Evolutionary conservation across 257 asterid species (phyloP).

Genomic region (Nicotiana benthamiana): DNA sequence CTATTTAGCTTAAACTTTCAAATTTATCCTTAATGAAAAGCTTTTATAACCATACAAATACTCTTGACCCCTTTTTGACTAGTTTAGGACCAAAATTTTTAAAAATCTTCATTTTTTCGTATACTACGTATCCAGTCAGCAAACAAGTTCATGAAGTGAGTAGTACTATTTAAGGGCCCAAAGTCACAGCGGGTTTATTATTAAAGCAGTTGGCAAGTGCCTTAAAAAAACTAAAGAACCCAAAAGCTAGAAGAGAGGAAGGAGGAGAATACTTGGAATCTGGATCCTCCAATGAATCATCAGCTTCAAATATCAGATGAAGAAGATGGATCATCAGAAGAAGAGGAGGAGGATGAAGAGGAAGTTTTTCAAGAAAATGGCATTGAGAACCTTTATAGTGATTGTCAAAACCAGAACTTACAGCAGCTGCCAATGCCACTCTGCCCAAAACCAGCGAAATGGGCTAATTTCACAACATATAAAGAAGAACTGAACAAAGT

Average conservation of each 20-base stretch:
- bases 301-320: neutral
- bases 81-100: too few species aligned
- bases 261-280: neutral
- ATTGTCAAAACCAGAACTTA: neutral
- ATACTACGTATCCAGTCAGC: too few species aligned
- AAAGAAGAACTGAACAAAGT: neutral
- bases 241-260: neutral
- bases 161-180: neutral
- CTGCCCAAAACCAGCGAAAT: neutral
- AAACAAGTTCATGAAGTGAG: too few species aligned
- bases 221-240: neutral
- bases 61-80: too few species aligned
- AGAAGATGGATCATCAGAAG: neutral
- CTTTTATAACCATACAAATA: too few species aligned
- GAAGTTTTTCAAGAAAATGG: neutral
- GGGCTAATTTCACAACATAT: neutral
- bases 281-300: neutral
- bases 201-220: conserved; percentile 1
- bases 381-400: neutral
- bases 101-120: too few species aligned
- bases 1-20: too few species aligned
- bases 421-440: neutral
- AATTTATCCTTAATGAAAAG: too few species aligned
- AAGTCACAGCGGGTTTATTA: neutral
- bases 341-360: neutral